These are phyloP conservation scores for Carallia pectinifolia DNA, from an alignment of 345 rosid species.

Conservation along the genomic window DNA sequence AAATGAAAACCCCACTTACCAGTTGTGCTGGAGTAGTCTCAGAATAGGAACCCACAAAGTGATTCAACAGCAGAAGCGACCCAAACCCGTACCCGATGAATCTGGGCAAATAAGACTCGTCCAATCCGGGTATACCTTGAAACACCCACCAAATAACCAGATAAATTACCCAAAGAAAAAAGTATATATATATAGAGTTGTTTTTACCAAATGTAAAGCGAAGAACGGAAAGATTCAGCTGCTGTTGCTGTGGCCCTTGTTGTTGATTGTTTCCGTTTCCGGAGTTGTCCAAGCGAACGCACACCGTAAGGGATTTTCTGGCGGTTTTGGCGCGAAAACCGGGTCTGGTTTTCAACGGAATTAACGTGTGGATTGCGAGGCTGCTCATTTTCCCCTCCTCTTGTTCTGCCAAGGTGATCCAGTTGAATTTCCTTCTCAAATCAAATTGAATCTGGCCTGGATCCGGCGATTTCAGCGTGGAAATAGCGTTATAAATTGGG, in stretches of 20 bases:
- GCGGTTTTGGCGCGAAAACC: conserved; percentile 26
- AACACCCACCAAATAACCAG: not conserved
- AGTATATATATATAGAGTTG: too few relatives aligned
- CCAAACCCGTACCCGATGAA: conserved; percentile 95
- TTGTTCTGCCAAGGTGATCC: not conserved
- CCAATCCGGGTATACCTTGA: conserved; percentile 77
- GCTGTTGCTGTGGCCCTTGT: conserved; percentile 51
- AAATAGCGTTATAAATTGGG: too few relatives aligned
- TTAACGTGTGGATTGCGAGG: conserved; percentile 15
- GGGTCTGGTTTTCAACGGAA: conserved; percentile 24
- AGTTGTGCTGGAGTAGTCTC: conserved; percentile 46
- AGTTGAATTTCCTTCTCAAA: not conserved
- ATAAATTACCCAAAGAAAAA: too few relatives aligned
- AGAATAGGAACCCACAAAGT: conserved; percentile 46
- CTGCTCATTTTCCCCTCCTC: conserved; percentile 16
- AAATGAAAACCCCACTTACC: conserved; percentile 20
- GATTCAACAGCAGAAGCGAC: conserved; percentile 63
- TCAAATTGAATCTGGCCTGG: too few relatives aligned
- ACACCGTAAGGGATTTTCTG: conserved; percentile 25
- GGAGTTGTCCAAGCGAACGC: conserved; percentile 39
- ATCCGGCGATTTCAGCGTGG: too few relatives aligned
- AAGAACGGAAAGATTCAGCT: conserved; percentile 79
- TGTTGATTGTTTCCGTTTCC: conserved; percentile 25
- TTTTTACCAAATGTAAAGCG: conserved; percentile 75
- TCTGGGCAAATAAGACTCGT: conserved; percentile 88